phyloP scores from a whole-genome alignment of 768 basidiomycete species.

The Termitomyces sp. region DNA sequence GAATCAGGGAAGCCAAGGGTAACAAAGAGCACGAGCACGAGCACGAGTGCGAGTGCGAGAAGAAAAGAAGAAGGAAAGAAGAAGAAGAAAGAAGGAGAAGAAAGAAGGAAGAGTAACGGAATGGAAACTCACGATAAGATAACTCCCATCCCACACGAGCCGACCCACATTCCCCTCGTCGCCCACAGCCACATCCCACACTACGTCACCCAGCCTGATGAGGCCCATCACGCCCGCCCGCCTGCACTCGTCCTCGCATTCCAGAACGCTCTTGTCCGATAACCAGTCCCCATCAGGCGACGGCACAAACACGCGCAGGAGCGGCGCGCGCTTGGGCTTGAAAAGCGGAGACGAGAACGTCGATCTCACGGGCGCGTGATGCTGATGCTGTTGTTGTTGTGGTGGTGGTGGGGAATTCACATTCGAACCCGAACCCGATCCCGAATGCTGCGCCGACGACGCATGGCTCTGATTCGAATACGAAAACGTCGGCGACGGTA shows the following conservation, averaged over 20 bases:
- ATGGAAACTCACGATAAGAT: slow-evolving; percentile 62
- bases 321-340: slow-evolving; percentile 64
- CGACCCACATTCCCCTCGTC: slow-evolving; percentile 85
- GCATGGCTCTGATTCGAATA: slow-evolving; percentile 32
- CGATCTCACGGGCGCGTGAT: no score
- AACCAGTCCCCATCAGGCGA: slow-evolving; percentile 86
- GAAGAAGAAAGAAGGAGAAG: not conserved
- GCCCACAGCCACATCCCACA: slow-evolving; percentile 84
- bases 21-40: no score
- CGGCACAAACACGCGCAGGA: slow-evolving; percentile 79
- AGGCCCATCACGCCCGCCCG: slow-evolving; percentile 58
- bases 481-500: slow-evolving; percentile 59
- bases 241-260: slow-evolving; percentile 77
- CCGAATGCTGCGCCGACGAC: slow-evolving; percentile 1
- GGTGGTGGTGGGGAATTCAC: not conserved
- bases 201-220: slow-evolving; percentile 71
- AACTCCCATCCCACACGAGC: slow-evolving; percentile 85
- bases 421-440: not conserved
- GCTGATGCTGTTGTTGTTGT: not conserved
- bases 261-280: slow-evolving; percentile 72
- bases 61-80: not conserved
- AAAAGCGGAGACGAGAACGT: slow-evolving; percentile 68
- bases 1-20: no score
- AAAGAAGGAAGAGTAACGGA: not conserved
- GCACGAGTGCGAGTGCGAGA: not conserved